These are phyloP conservation scores for Auricularia auricula-judae DNA, from an alignment of 768 basidiomycete genomes.

Conservation along the genomic window DNA sequence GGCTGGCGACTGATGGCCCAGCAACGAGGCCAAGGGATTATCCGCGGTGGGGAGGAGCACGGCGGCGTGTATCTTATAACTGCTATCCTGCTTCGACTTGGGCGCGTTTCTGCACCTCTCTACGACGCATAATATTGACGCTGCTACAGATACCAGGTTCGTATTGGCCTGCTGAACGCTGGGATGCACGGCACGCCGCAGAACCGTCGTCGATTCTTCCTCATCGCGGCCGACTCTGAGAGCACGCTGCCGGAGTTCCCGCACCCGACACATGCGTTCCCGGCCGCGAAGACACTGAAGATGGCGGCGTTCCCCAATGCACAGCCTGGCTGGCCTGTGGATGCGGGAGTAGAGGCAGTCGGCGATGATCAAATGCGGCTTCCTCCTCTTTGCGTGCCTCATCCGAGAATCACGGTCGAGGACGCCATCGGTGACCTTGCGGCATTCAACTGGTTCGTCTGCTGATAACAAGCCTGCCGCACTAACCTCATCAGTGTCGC, in stretches of 20 bases:
- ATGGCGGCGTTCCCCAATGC: neutral
- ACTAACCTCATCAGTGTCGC: neutral
- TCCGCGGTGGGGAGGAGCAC: constrained; percentile 55
- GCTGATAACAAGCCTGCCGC: too few relatives aligned
- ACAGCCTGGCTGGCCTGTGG: neutral
- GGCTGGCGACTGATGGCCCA: constrained; percentile 29
- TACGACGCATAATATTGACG: neutral
- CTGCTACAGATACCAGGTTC: constrained; percentile 31
- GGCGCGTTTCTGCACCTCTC: constrained; percentile 27
- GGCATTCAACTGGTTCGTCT: constrained; percentile 57
- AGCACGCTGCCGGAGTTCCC: constrained; percentile 36
- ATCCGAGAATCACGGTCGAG: constrained; percentile 47
- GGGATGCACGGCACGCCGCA: constrained; percentile 50
- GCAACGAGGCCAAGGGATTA: constrained; percentile 31
- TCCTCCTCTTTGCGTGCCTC: constrained; percentile 38
- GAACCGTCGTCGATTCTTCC: constrained; percentile 40
- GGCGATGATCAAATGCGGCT: constrained; percentile 10
- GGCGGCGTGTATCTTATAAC: constrained; percentile 64
- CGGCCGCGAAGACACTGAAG: constrained; percentile 18
- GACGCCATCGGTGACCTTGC: constrained; percentile 70
- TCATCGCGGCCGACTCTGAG: constrained; percentile 35
- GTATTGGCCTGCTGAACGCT: constrained; percentile 39
- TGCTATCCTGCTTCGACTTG: constrained; percentile 51
- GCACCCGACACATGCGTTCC: constrained; percentile 45
- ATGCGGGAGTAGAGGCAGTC: neutral